Evolutionary conservation across 1,284 basidiomycete genomes (phyloP).

Genomic region (Sporisorium iseilematis-ciliati): DNA sequence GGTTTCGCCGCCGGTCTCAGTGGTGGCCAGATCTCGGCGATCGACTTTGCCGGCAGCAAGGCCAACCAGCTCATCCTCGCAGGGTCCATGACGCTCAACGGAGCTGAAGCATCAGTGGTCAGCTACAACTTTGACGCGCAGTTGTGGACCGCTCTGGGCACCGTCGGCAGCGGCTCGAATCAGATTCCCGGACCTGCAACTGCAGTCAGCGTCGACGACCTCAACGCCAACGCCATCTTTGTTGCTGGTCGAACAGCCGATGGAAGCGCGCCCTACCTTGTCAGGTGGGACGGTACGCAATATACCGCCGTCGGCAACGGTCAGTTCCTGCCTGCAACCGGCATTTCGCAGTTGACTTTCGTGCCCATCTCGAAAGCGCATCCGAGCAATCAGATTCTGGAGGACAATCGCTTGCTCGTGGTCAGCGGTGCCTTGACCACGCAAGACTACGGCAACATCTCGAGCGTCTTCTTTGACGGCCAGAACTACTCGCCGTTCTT

Average conservation of each 20-base stretch:
- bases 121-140: conserved; percentile 78
- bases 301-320: conserved; percentile 39
- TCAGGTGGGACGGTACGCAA: conserved; percentile 57
- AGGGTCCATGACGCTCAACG: conserved; percentile 80
- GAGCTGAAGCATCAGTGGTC: conserved; percentile 77
- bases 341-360: conserved; percentile 86
- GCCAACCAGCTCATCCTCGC: conserved; percentile 66
- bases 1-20: conserved; percentile 83
- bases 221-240: conserved; percentile 85
- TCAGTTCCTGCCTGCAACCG: conserved; percentile 74
- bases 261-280: conserved; percentile 53
- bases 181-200: conserved; percentile 89
- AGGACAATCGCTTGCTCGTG: conserved; percentile 89
- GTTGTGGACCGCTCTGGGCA: conserved; percentile 76
- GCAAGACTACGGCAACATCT: conserved; percentile 77
- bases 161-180: conserved; percentile 75
- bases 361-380: conserved; percentile 84
- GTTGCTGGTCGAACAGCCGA: conserved; percentile 78
- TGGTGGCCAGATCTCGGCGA: conserved; percentile 83
- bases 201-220: conserved; percentile 85
- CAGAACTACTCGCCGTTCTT: conserved; percentile 85
- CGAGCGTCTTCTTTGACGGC: conserved; percentile 87
- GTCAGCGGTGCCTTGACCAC: conserved; percentile 81
- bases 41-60: conserved; percentile 76
- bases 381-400: conserved; percentile 78